Percentiles rank a stretch among this genome's conserved stretches.
Evolutionary conservation across 345 rosid genomes (phyloP).

Genomic region (Carallia pectinifolia): DNA sequence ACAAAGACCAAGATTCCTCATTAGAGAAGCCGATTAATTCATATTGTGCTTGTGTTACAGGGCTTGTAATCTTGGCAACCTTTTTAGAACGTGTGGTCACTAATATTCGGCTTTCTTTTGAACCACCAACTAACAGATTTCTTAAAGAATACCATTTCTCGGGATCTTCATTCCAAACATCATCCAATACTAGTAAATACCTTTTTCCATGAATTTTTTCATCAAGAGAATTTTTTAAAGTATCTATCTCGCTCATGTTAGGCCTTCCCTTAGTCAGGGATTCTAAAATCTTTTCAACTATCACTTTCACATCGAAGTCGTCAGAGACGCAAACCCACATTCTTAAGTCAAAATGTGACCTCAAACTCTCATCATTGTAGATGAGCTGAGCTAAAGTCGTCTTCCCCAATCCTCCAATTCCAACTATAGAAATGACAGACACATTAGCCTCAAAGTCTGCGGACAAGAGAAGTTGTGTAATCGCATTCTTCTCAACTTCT

Average conservation of each 20-base stretch:
- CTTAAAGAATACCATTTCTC: slow-evolving; percentile 12
- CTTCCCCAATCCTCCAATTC: too few species aligned
- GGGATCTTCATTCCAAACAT: too few species aligned
- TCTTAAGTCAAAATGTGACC: neutral
- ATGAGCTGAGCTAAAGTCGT: neutral
- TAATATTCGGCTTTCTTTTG: slow-evolving; percentile 17
- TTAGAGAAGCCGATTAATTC: neutral
- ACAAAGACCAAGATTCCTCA: slow-evolving; percentile 20
- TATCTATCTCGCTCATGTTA: too few species aligned
- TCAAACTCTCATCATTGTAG: neutral
- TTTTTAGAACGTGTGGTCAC: slow-evolving; percentile 16
- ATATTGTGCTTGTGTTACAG: neutral
- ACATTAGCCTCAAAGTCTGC: too few species aligned
- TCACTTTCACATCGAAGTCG: too few species aligned
- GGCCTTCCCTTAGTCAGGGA: rapidly evolving
- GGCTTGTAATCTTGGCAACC: slow-evolving; percentile 20
- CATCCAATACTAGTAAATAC: too few species aligned
- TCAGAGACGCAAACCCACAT: neutral
- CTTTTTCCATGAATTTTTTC: too few species aligned
- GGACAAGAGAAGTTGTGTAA: neutral
- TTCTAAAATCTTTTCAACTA: too few species aligned
- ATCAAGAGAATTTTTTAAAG: too few species aligned
- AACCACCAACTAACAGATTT: slow-evolving; percentile 6
- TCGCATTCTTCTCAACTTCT: slow-evolving; percentile 12
- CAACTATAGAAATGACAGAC: too few species aligned